These are phyloP conservation scores for Podaxis pistillaris DNA, from an alignment of 768 basidiomycete genomes.

Conservation along the genomic window DNA sequence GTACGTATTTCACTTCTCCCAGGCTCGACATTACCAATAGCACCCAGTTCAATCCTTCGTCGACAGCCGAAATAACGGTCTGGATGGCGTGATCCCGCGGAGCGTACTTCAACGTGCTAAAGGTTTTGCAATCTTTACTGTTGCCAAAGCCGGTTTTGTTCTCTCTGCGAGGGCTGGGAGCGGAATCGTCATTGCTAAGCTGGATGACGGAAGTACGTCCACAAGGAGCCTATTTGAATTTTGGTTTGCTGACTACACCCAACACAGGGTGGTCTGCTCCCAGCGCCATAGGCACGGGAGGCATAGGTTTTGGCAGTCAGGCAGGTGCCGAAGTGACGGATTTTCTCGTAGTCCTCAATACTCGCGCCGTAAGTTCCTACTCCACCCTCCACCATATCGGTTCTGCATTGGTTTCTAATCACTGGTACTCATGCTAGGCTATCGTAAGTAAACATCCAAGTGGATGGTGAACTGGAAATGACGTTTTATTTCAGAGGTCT, in stretches of 20 bases:
- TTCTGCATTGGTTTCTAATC: constrained; percentile 4
- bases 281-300: constrained; percentile 91
- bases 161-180: constrained; percentile 84
- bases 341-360: constrained; percentile 87
- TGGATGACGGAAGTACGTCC: constrained; percentile 76
- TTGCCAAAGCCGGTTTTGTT: constrained; percentile 73
- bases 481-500: constrained; percentile 44
- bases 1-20: constrained; percentile 39
- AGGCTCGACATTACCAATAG: constrained; percentile 3
- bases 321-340: constrained; percentile 87
- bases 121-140: constrained; percentile 89
- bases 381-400: constrained; percentile 1
- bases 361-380: constrained; percentile 54
- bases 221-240: constrained; percentile 3
- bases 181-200: constrained; percentile 84
- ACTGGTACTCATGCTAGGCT: constrained; percentile 37
- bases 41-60: constrained; percentile 79
- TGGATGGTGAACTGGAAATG: not conserved
- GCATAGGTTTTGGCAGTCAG: constrained; percentile 84
- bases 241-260: not conserved
- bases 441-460: constrained; percentile 47
- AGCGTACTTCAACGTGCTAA: constrained; percentile 48
- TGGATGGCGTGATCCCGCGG: constrained; percentile 70
- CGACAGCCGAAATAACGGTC: constrained; percentile 73
- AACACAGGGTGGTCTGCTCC: constrained; percentile 86